Base-by-base conservation (phyloP, 1,139 yeast species). In the Diutina scorzettiae region DNA sequence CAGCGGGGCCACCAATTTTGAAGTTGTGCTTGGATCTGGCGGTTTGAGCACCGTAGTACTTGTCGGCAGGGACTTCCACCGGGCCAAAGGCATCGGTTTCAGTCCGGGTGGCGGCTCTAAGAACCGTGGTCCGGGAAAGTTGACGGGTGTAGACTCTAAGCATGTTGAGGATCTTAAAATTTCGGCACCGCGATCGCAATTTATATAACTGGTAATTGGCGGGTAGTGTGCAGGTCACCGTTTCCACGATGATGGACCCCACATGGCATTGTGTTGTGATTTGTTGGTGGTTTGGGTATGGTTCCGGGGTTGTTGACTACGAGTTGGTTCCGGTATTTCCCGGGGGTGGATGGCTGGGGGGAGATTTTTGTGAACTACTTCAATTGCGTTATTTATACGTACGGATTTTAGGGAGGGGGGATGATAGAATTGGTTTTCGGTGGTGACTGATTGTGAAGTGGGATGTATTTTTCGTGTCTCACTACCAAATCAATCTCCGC, bases 31-130 rank as follows among this genome's bases (percentile, higher is more conserved):
- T 73, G 12, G 97, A 81, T 64, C 95, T 77, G 62, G 93, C 96
- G 47, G 98, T 91, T 68, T 91, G 98, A 37, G 98, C 97, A 47
- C 98, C 97, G 85, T 95, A 89, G 71, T 89, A 89, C 59, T 78
- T 80, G 57, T 82, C 73, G 47, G 75, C 66, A 46, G 87, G 94
- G 43, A 89, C 97, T 57, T 84, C 84, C 55, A 91, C 82, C 58
- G 85, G 95, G 53, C 98, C 98, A 58, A 91, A 91, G 43, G 97
- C 96, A 64, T 91, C 98, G 46, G 87, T 75, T 63, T 91, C 98
- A 46, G 75, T 75, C 69, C 97, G 80, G 46, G 68, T 60, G 46
- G 57, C 52, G 23, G 45, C 47, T 19, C 31, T 27, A 25, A 27
- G 24, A n/a, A 37, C 24, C 23, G 20, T n/a, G 6, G 40, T 17